Percentiles rank a stretch among this genome's conserved stretches.
phyloP scores from a whole-genome alignment of 2,329 filamentous ascomycete genomes.

The Seiridium cupressi region DNA sequence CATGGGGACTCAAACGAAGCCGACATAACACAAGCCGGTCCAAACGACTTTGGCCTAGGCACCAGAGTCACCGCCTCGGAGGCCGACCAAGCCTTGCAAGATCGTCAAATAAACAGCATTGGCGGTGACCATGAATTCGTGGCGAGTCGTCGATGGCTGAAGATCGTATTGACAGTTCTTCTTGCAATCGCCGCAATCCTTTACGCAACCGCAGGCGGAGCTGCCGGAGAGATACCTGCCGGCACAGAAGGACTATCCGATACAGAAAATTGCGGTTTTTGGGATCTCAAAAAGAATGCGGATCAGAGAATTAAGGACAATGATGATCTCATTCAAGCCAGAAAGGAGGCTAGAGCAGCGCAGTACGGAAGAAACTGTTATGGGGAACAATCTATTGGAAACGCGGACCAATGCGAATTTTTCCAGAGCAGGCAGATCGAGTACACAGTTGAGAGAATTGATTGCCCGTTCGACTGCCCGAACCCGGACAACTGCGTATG shows the following conservation, averaged over 20 bases:
- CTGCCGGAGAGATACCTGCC: neutral
- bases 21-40: too few relatives aligned
- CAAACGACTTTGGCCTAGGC: too few relatives aligned
- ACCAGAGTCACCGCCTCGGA: too few relatives aligned
- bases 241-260: neutral
- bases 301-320: neutral
- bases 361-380: neutral
- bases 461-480: neutral
- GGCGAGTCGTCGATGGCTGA: neutral
- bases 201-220: neutral
- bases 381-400: neutral
- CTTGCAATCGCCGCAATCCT: neutral
- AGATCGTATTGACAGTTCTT: neutral
- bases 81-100: too few relatives aligned
- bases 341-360: neutral
- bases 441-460: neutral
- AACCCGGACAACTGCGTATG: neutral
- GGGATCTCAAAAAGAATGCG: neutral
- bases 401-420: neutral
- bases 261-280: neutral
- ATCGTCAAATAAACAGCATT: too few relatives aligned
- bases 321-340: neutral
- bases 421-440: neutral
- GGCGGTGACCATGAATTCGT: too few relatives aligned
- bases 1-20: too few relatives aligned